Base-by-base conservation (phyloP, 2,329 filamentous ascomycete species). In the Emergomyces pasteurianus region DNA sequence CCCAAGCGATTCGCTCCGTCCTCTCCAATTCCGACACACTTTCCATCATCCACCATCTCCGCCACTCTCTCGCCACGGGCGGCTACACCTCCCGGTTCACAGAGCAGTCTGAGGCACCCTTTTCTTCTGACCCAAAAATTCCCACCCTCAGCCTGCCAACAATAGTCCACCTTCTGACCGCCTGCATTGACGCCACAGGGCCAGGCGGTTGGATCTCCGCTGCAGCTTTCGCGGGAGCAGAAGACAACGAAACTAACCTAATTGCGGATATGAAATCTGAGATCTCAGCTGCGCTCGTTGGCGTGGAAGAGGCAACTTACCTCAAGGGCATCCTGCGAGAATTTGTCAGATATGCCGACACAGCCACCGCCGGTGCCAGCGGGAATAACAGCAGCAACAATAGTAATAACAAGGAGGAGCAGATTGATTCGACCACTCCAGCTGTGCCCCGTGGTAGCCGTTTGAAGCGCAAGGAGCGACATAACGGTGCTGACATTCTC, bases 261-360 rank as follows among this genome's bases (percentile, higher is more conserved):
- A 73, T 80, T 58, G 71, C 75, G 18, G 76, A 80, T 55, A 75
- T 80, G 71, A 74, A 77, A 62, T 75, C 77, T 3, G 78, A 80
- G 63, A 71, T 80, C 34, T 77, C 77, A 3, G 76, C 77, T 54
- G 75, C 77, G 1, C 71, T 78, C 7, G 74, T 76, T 18, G 76
- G 77, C 40, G 72, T 80, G 52, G 76, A 79, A 60, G 78, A 80
- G 63, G 76, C 78, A 1, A 73, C 72, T 2, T 77, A 79, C 62
- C 69, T 80, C 28, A 74, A 75, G 62, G 77, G 77, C 7, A 73
- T 79, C n/a, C 68, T 79, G 16, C 72, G 75, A 36, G 77, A 79
- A 64, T 77, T 76, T 53, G 69, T 79, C 52, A 70, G 75, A 38
- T 78, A 77, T 64, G 69, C 71, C 1, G 69, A 72, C 63, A 68